Evolutionary conservation across 306 rosid species (phyloP), one percentile per base, ranked within the genome.

Genomic region (Ziziphus jujuba): DNA sequence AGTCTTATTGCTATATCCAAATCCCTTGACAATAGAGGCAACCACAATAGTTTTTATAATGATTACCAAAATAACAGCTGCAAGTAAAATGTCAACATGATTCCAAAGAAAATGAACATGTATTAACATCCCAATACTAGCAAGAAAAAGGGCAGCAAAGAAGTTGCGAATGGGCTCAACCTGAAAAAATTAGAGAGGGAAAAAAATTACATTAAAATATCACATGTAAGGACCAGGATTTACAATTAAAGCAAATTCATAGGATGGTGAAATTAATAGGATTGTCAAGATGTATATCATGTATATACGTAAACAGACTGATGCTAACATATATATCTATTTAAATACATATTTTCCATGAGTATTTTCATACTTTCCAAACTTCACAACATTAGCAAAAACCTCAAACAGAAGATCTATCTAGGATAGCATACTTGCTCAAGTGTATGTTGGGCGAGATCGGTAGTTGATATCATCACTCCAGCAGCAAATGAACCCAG

Each of bases 401-500:
- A 1, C 24, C 43, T 48, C 51, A 47, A 47, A 8, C 17, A 50
- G 24, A 6, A 15, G 55, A 9, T 14, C 24, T 9, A 56, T 28
- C 8, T 33, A 59, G 14, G 13, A 16, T 14, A 52, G 16, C 59
- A 67, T 85, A 88, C 99, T 75, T 93, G 96, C 72, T 93, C 96
- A 70, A 93, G 90, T 10, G 99, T 90, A 77, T 93, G 99, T 72
- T 93, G 99, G 74, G 90, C 99, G 72, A 93, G 99, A 88, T 87
- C 97, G 62, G 99, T 95, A 7, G 99, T 95, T 70, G 97, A 87
- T 77, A 95, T 90, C 97, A 95, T 95, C 79, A 95, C 97, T 44
- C 99, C 97, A 2, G 96, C 97, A n/a, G 99, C 97, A 66, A 90
- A 95, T 62, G 99, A 95, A 76, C 99, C 99, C 51, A 95, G 77